Percentiles rank a stretch among this genome's conserved stretches.
Conservation (phyloP, 2,329 filamentous ascomycete genomes). For the Coniella vitis region DNA sequence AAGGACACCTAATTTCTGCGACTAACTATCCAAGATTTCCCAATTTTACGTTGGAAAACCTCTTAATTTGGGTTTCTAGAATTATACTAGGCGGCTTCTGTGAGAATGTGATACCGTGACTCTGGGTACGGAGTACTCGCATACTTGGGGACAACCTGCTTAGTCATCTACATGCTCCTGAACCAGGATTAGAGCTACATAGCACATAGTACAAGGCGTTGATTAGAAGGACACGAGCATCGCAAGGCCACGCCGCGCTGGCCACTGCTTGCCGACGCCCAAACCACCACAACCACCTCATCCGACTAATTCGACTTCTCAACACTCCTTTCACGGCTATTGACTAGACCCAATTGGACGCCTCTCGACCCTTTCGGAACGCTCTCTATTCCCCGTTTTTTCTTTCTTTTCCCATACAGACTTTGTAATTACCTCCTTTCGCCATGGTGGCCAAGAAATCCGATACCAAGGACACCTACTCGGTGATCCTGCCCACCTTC, state of each 20-base stretch:
- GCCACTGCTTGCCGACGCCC: neutral
- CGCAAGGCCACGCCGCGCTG: neutral
- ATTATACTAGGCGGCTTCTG: too few relatives aligned
- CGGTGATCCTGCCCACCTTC: constrained; percentile 95
- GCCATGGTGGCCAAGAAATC: constrained; percentile 42
- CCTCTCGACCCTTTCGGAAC: constrained; percentile 13
- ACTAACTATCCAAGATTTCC: too few relatives aligned
- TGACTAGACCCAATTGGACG: constrained; percentile 1
- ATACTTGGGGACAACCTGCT: too few relatives aligned
- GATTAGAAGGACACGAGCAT: constrained; percentile 4
- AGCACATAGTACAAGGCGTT: too few relatives aligned
- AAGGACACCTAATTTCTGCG: too few relatives aligned
- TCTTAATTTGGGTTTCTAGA: too few relatives aligned
- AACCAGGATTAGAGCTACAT: too few relatives aligned
- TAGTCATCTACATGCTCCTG: too few relatives aligned
- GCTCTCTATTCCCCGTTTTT: constrained; percentile 16
- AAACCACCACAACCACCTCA: neutral
- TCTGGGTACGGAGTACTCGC: too few relatives aligned
- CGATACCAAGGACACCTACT: constrained; percentile 68
- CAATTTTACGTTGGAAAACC: too few relatives aligned
- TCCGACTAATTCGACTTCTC: constrained; percentile 3
- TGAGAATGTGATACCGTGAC: too few relatives aligned
- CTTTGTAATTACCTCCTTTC: constrained; percentile 6
- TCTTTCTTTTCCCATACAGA: neutral
- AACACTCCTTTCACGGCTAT: constrained; percentile 10